These are phyloP conservation scores for Plasmodium vinckei DNA, from an alignment of 169 alveolate genomes.

Conservation along the genomic window DNA sequence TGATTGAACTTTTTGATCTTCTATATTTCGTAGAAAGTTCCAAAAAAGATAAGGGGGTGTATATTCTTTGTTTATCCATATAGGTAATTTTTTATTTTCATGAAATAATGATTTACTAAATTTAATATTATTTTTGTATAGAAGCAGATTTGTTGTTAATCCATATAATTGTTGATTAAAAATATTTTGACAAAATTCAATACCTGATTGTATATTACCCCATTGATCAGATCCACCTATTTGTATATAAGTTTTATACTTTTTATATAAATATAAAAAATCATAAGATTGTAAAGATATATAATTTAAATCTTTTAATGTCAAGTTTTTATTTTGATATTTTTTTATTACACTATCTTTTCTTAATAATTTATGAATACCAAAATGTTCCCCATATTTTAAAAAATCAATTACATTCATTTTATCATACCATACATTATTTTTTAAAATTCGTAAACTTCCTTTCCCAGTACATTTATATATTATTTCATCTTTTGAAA, in stretches of 20 bases:
- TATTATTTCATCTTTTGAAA: conserved; percentile 34
- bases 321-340: conserved; percentile 54
- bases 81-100: conserved; percentile 44
- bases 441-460: conserved; percentile 67
- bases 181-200: conserved; percentile 79
- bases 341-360: conserved; percentile 78
- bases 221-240: conserved; percentile 90
- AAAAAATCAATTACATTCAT: conserved; percentile 79
- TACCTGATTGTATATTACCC: conserved; percentile 89
- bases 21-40: conserved; percentile 74
- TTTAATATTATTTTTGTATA: conserved; percentile 77
- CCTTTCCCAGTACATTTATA: conserved; percentile 55
- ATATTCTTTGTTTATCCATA: conserved; percentile 26
- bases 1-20: conserved; percentile 47
- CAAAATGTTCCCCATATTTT: conserved; percentile 77
- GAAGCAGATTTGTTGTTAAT: conserved; percentile 82
- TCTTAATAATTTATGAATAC: conserved; percentile 80
- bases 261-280: conserved; percentile 80
- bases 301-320: conserved; percentile 84
- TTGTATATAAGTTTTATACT: conserved; percentile 80
- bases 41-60: conserved; percentile 60
- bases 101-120: conserved; percentile 79
- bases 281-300: conserved; percentile 87
- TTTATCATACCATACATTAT: conserved; percentile 75
- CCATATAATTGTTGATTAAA: conserved; percentile 74